Evolutionary conservation across 345 rosid species (phyloP), one percentile per base, ranked within the genome.

Genomic region (Rubroshorea leprosula): DNA sequence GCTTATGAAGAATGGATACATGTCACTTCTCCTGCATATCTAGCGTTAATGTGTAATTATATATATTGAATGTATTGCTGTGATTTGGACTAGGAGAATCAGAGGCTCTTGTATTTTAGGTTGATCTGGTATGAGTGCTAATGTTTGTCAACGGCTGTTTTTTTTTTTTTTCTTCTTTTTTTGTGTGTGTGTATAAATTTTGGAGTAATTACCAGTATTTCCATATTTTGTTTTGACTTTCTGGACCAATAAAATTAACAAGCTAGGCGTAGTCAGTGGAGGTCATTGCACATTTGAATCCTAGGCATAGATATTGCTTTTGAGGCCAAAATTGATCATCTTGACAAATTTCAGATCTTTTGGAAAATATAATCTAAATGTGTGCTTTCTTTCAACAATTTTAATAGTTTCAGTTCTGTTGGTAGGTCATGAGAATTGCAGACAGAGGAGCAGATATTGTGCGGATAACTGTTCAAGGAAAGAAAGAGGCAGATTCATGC

Each of bases 381-480:
- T n/a, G n/a, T n/a, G n/a, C n/a, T n/a, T n/a, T n/a, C n/a, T n/a
- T n/a, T n/a, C n/a, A 15, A 9, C 47, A 9, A 0, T 44, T 44
- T 44, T 44, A 9, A 44, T 13, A 9, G 6, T n/a, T 27, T 29
- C 41, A 38, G 5, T 63, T 23, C 16, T 63, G 45, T 68, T 55
- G 64, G 31, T 70, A 93, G 99, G 96, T 93, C 13, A 89, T 93
- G 99, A 80, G 73, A 73, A 93, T 93, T 62, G 94, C 96, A 1
- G 99, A 93, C 72, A 67, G 50, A 57, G 97, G 99, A 50, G 99
- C 97, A 15, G 96, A 93, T 74, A 70, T 89, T 27, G 99, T 93
- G 41, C 85, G 97, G 62, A 89, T 93, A 64, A 93, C 97, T 60
- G 99, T 93, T 68, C 99, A 93, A 83, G 96, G 99, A 71, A 93